phyloP scores from a whole-genome alignment of 371 early-diverging fungal species.

The Polyrhizophydium stewartii region DNA sequence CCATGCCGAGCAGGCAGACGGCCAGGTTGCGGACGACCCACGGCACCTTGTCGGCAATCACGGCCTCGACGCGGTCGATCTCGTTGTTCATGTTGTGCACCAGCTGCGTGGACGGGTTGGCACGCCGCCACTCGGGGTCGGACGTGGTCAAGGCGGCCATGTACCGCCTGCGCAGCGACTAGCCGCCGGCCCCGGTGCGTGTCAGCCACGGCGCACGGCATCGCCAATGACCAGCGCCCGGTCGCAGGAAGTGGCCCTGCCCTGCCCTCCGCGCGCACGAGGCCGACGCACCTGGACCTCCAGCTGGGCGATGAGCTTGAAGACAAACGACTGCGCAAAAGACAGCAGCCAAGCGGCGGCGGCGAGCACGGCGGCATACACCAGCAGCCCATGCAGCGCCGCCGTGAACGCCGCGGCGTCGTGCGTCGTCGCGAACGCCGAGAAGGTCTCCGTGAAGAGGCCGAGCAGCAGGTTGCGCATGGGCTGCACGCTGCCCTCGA shows the following conservation, averaged over 20 bases:
- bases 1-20: slow-evolving; percentile 10
- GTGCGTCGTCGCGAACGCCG: background rate
- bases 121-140: background rate
- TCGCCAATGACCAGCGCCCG: no score
- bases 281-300: background rate
- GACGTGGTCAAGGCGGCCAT: background rate
- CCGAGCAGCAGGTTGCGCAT: background rate
- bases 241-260: no score
- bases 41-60: slow-evolving; percentile 4
- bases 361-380: slow-evolving; percentile 2
- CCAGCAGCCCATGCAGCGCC: background rate
- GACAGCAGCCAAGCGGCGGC: background rate
- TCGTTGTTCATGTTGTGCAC: background rate
- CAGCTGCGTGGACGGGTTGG: background rate
- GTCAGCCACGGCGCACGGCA: background rate
- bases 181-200: background rate
- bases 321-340: background rate
- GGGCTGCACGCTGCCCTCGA: background rate
- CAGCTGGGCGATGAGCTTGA: background rate
- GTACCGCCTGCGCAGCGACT: background rate
- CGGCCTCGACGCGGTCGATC: background rate
- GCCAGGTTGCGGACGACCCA: slow-evolving; percentile 2
- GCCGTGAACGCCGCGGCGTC: background rate
- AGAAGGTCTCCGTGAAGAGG: background rate
- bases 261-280: background rate